These are phyloP conservation scores for Lyophyllum semitale DNA, from an alignment of 768 basidiomycete species.

Conservation along the genomic window DNA sequence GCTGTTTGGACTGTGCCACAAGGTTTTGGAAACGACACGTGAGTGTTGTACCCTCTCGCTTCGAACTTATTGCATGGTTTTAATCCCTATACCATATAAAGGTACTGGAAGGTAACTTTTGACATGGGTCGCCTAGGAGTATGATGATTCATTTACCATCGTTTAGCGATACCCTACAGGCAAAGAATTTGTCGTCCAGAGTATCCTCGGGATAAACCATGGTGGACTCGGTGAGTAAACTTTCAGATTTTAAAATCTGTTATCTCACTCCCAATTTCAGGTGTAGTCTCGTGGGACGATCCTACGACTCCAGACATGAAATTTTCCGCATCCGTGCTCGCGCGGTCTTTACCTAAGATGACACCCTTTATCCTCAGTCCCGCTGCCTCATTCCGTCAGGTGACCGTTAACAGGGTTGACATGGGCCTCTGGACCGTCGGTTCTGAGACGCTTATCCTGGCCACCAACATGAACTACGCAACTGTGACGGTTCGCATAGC, in stretches of 20 bases:
- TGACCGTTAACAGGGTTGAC: slow-evolving; percentile 44
- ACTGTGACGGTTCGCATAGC: slow-evolving; percentile 30
- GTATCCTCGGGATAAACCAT: slow-evolving; percentile 69
- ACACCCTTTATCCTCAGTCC: slow-evolving; percentile 49
- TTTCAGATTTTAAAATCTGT: not conserved
- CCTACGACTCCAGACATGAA: slow-evolving; percentile 57
- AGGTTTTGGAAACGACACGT: slow-evolving; percentile 68
- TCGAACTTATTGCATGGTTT: not conserved
- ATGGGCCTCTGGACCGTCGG: slow-evolving; percentile 52
- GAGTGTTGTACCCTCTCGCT: slow-evolving; percentile 17
- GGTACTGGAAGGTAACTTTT: slow-evolving; percentile 50
- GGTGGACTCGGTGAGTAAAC: slow-evolving; percentile 53
- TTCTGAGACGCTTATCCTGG: slow-evolving; percentile 45
- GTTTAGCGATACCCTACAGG: slow-evolving; percentile 59
- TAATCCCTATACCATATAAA: slow-evolving; percentile 11
- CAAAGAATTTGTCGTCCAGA: slow-evolving; percentile 67
- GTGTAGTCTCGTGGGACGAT: slow-evolving; percentile 56
- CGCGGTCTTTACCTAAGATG: slow-evolving; percentile 44
- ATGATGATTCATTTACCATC: not conserved
- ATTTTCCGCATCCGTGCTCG: slow-evolving; percentile 49
- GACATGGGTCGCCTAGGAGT: not conserved
- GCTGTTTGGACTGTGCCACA: slow-evolving; percentile 83
- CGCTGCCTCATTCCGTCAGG: slow-evolving; percentile 37
- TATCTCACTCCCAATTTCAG: slow-evolving; percentile 18
- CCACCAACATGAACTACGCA: slow-evolving; percentile 51